Evolutionary conservation across 2,329 filamentous ascomycete genomes (phyloP).

Genomic region (Sporothrix brasiliensis): DNA sequence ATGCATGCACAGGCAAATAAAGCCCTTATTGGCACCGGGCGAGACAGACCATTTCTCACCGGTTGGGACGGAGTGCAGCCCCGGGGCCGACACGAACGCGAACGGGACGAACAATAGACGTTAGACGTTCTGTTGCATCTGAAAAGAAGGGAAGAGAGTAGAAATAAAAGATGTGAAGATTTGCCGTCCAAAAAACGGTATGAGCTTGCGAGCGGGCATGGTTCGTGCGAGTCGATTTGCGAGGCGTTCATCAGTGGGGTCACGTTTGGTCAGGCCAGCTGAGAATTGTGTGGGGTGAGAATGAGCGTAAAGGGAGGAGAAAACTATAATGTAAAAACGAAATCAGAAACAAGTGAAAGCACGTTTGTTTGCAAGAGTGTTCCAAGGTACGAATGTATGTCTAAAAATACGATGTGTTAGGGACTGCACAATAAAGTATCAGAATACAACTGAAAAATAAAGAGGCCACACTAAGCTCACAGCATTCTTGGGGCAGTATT

Average conservation of each 20-base stretch:
- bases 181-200: background rate
- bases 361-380: background rate
- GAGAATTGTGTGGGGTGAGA: constrained; percentile 11
- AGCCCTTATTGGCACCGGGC: background rate
- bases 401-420: background rate
- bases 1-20: background rate
- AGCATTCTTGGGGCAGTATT: too few species aligned
- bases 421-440: background rate
- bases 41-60: constrained; percentile 19
- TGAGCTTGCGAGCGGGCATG: constrained; percentile 2
- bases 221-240: background rate
- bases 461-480: too few species aligned
- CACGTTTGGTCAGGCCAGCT: constrained; percentile 6
- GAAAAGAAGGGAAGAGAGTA: constrained; percentile 1
- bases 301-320: background rate
- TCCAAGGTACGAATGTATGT: background rate
- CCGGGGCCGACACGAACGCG: constrained; percentile 14
- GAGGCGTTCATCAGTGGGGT: constrained; percentile 13
- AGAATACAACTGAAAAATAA: background rate
- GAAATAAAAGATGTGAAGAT: background rate
- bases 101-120: background rate
- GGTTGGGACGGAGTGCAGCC: constrained; percentile 9
- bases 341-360: background rate
- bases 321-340: background rate
- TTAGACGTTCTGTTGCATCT: background rate